Conservation (phyloP, 2,329 filamentous ascomycete species). For the Cytospora chrysosperma region DNA sequence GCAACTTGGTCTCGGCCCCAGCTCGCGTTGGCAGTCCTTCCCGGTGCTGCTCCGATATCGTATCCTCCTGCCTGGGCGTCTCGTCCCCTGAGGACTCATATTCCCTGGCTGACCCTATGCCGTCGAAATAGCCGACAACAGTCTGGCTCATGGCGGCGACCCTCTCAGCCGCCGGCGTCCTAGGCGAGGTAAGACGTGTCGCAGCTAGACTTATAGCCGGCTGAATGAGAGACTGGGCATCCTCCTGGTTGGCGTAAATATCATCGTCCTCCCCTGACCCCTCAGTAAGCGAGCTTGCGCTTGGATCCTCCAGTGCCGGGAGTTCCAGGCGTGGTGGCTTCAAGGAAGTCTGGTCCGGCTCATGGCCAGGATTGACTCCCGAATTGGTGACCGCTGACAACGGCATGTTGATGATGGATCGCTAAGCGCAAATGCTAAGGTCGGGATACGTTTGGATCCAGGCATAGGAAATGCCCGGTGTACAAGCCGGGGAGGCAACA, state of each 20-base stretch:
- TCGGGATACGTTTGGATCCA: not conserved
- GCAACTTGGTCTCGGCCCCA: not conserved
- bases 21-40: not conserved
- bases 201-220: slow-evolving; percentile 57
- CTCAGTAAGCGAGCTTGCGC: slow-evolving; percentile 20
- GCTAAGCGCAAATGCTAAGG: not conserved
- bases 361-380: not conserved
- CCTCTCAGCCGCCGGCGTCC: slow-evolving; percentile 58
- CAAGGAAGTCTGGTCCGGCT: not conserved
- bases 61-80: not conserved
- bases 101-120: slow-evolving; percentile 4
- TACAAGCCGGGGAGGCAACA: not conserved
- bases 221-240: slow-evolving; percentile 59
- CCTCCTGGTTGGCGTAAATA: slow-evolving; percentile 50
- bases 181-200: slow-evolving; percentile 53
- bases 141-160: slow-evolving; percentile 51
- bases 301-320: slow-evolving; percentile 3
- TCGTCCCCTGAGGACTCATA: slow-evolving; percentile 21
- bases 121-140: slow-evolving; percentile 38
- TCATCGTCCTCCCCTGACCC: slow-evolving; percentile 36
- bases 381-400: not conserved
- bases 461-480: slow-evolving; percentile 6
- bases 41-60: not conserved
- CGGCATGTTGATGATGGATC: not conserved
- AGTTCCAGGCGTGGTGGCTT: slow-evolving; percentile 3